These are phyloP conservation scores for Excoecaria cochinchinensis DNA, from an alignment of 345 rosid genomes.

Conservation along the genomic window DNA sequence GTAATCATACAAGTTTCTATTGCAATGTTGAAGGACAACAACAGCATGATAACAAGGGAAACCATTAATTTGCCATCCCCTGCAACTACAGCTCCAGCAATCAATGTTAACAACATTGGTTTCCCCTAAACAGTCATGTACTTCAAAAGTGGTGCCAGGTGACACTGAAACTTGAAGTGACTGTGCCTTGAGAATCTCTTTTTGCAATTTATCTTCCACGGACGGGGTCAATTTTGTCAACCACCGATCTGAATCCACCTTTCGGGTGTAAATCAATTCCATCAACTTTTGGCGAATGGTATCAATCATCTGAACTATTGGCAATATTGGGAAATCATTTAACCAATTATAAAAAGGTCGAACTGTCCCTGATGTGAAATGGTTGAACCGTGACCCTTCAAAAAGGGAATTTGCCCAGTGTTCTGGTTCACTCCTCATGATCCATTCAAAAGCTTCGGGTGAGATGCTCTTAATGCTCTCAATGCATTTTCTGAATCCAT, in stretches of 20 bases:
- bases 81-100: slow-evolving; percentile 24
- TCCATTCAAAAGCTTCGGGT: slow-evolving; percentile 28
- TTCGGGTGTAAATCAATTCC: slow-evolving; percentile 30
- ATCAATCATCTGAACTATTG: slow-evolving; percentile 26
- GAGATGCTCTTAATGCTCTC: slow-evolving; percentile 27
- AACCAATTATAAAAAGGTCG: slow-evolving; percentile 39
- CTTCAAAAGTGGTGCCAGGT: slow-evolving; percentile 11
- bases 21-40: slow-evolving; percentile 21
- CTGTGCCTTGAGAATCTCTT: slow-evolving; percentile 20
- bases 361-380: slow-evolving; percentile 17
- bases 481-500: slow-evolving; percentile 20
- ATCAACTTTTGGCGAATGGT: slow-evolving; percentile 32
- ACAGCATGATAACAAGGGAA: slow-evolving; percentile 29
- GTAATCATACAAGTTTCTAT: slow-evolving; percentile 23
- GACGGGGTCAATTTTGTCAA: slow-evolving; percentile 25
- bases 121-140: slow-evolving; percentile 15
- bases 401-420: slow-evolving; percentile 32
- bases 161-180: slow-evolving; percentile 17
- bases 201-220: slow-evolving; percentile 27
- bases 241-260: slow-evolving; percentile 31
- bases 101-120: slow-evolving; percentile 15
- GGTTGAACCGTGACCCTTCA: slow-evolving; percentile 21
- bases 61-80: slow-evolving; percentile 29
- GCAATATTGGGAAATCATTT: slow-evolving; percentile 26
- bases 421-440: slow-evolving; percentile 22